Evolutionary conservation across 2,329 filamentous ascomycete species (phyloP).

Genomic region (Periglandula ipomoeae): DNA sequence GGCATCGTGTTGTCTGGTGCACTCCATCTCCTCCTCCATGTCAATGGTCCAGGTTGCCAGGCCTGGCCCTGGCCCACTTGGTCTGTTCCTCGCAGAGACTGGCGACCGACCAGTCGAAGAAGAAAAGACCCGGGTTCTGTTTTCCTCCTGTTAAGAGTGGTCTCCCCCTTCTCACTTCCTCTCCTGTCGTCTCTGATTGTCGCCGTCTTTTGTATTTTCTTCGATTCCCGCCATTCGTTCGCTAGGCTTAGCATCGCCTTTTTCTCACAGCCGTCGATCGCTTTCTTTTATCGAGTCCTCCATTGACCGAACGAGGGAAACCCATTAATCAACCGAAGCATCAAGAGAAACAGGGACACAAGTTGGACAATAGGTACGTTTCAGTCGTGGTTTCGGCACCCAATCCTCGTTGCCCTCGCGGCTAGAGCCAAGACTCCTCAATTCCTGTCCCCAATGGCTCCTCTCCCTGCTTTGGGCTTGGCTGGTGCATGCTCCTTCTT

Average conservation of each 20-base stretch:
- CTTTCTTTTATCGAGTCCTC: slow-evolving; percentile 4
- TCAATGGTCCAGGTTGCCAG: slow-evolving; percentile 3
- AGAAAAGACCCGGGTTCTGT: slow-evolving; percentile 4
- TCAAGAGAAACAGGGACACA: neutral
- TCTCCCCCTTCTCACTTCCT: slow-evolving; percentile 15
- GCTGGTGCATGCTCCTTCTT: neutral
- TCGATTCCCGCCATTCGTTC: slow-evolving; percentile 31
- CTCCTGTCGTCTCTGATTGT: slow-evolving; percentile 16
- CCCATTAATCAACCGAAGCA: neutral
- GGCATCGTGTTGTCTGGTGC: neutral
- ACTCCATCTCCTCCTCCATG: neutral
- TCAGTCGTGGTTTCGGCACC: neutral
- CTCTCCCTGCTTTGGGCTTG: neutral
- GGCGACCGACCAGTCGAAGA: slow-evolving; percentile 1
- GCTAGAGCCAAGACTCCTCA: neutral
- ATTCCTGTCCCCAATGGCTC: neutral
- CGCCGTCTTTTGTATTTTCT: slow-evolving; percentile 18
- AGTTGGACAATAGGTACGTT: slow-evolving; percentile 1
- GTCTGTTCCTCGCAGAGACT: slow-evolving; percentile 4
- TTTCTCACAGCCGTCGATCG: slow-evolving; percentile 3
- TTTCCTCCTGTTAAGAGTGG: slow-evolving; percentile 1
- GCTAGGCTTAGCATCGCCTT: slow-evolving; percentile 20
- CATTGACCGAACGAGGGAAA: neutral
- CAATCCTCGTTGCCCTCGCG: neutral
- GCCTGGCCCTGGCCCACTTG: slow-evolving; percentile 8